Conservation (phyloP, 1,284 basidiomycete species). For the Malassezia japonica region DNA sequence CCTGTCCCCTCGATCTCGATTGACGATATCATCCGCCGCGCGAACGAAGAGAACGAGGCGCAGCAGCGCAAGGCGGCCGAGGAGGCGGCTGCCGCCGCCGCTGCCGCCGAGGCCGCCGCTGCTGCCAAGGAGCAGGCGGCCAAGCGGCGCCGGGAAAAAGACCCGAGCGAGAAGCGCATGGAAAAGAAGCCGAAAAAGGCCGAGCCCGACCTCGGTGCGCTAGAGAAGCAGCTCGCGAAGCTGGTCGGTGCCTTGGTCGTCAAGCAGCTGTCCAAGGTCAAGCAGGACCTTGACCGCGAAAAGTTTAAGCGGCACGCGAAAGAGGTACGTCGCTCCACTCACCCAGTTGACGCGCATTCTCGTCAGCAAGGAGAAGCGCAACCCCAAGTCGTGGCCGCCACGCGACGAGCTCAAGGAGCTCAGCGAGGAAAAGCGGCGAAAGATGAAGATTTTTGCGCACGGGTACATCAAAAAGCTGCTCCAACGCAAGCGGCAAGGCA, state of each 20-base stretch:
- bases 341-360: conserved; percentile 71
- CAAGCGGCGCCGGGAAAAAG: neutral
- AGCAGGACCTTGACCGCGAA: conserved; percentile 68
- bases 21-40: conserved; percentile 44
- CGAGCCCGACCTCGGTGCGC: conserved; percentile 16
- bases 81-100: conserved; percentile 5
- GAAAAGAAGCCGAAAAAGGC: neutral
- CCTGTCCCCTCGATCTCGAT: conserved; percentile 22
- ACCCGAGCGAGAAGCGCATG: neutral
- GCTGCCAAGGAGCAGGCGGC: conserved; percentile 13
- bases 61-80: conserved; percentile 14
- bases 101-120: conserved; percentile 23
- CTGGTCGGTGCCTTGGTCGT: conserved; percentile 83
- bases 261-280: conserved; percentile 78
- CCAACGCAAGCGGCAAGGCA: conserved; percentile 1
- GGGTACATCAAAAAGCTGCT: conserved; percentile 55
- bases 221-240: conserved; percentile 57
- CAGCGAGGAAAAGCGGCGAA: conserved; percentile 71
- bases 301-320: conserved; percentile 90
- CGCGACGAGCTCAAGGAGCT: conserved; percentile 50
- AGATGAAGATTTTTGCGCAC: conserved; percentile 88
- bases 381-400: conserved; percentile 51
- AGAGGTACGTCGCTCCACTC: too few relatives aligned
- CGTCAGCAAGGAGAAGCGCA: conserved; percentile 83
- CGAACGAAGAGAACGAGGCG: conserved; percentile 31